Conservation (phyloP, 768 basidiomycete species). For the Hypholoma fasciculare region DNA sequence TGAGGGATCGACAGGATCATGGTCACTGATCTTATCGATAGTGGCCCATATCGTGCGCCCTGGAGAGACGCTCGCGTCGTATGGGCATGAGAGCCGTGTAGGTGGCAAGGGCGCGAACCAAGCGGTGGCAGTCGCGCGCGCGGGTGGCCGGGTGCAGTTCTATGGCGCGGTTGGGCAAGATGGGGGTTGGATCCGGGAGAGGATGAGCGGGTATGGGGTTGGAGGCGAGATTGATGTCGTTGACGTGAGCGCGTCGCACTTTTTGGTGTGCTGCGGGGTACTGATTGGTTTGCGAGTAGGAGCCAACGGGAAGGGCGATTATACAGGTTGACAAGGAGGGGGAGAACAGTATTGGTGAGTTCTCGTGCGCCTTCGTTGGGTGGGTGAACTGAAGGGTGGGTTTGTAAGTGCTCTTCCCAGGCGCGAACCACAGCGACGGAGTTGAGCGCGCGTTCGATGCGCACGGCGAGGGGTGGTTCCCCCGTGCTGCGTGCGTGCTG, state of each 20-base stretch:
- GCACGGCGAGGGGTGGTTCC: slow-evolving; percentile 22
- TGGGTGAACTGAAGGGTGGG: not conserved
- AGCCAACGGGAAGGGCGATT: slow-evolving; percentile 57
- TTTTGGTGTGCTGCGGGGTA: not conserved
- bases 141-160: slow-evolving; percentile 47
- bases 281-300: slow-evolving; percentile 25
- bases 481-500: slow-evolving; percentile 48
- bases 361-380: not conserved
- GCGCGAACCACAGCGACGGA: slow-evolving; percentile 50
- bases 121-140: slow-evolving; percentile 54
- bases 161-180: slow-evolving; percentile 57
- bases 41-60: slow-evolving; percentile 54
- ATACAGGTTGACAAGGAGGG: slow-evolving; percentile 59
- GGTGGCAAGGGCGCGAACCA: slow-evolving; percentile 71
- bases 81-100: slow-evolving; percentile 43
- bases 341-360: slow-evolving; percentile 63
- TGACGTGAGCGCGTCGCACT: slow-evolving; percentile 26
- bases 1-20: not conserved
- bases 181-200: slow-evolving; percentile 46
- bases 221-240: slow-evolving; percentile 38
- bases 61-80: slow-evolving; percentile 61
- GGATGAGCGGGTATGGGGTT: slow-evolving; percentile 40
- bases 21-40: slow-evolving; percentile 14
- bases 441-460: slow-evolving; percentile 28
- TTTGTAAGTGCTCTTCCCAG: slow-evolving; percentile 50